phyloP scores from a whole-genome alignment of 331 rosid species.

The Spiraea crenata region DNA sequence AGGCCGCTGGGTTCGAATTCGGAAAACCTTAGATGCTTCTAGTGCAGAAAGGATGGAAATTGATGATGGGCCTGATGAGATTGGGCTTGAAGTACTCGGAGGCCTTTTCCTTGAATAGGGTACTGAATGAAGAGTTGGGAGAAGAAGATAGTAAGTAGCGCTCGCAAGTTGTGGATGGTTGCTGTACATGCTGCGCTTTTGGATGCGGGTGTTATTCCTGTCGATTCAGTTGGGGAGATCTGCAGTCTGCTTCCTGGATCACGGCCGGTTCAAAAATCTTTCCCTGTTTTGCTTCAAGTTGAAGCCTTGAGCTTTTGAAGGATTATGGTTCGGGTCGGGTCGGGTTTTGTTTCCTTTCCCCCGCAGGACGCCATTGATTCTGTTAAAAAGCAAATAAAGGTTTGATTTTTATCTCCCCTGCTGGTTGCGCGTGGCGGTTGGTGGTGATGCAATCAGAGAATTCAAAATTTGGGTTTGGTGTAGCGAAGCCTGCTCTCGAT shows the following conservation, averaged over 20 bases:
- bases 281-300: slow-evolving; percentile 14
- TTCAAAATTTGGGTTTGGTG: slow-evolving; percentile 27
- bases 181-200: slow-evolving; percentile 62
- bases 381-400: slow-evolving; percentile 14
- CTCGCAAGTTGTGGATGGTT: slow-evolving; percentile 42
- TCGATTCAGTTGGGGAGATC: slow-evolving; percentile 37
- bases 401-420: not conserved
- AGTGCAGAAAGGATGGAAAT: slow-evolving; percentile 25
- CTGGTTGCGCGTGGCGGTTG: slow-evolving; percentile 23
- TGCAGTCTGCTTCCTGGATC: slow-evolving; percentile 7
- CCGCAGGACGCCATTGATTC: slow-evolving; percentile 39
- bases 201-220: slow-evolving; percentile 69
- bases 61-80: slow-evolving; percentile 36
- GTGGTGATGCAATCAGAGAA: slow-evolving; percentile 36
- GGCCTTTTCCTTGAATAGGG: slow-evolving; percentile 48
- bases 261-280: slow-evolving; percentile 1
- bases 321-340: slow-evolving; percentile 19
- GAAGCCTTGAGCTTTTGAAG: slow-evolving; percentile 24
- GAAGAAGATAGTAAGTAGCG: slow-evolving; percentile 29
- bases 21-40: slow-evolving; percentile 4
- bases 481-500: slow-evolving; percentile 37
- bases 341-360: slow-evolving; percentile 27
- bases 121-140: slow-evolving; percentile 42
- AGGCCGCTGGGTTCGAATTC: not conserved
- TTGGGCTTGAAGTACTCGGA: slow-evolving; percentile 26